A percentile compares a stretch with the other conserved stretches of the same genome.
Evolutionary conservation across 495 filamentous ascomycete species (phyloP).

Genomic region (Paragyromitra xinjiangensis): DNA sequence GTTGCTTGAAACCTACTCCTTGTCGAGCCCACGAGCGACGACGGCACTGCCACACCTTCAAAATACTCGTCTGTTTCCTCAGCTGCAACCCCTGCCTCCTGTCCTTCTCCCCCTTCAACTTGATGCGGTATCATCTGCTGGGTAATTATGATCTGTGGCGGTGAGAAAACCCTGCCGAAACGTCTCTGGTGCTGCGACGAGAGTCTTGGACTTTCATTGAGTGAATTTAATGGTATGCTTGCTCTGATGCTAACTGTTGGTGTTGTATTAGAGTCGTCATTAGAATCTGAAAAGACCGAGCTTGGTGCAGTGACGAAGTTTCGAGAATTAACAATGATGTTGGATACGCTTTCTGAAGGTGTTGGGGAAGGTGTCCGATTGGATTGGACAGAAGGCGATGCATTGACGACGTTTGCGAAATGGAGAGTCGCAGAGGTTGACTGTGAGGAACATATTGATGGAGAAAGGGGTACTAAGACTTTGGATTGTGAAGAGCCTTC

Average conservation of each 20-base stretch:
- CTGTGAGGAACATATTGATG: neutral
- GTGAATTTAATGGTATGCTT: neutral
- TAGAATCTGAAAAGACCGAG: neutral
- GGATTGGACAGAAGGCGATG: neutral
- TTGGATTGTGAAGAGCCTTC: neutral
- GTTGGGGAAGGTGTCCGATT: neutral
- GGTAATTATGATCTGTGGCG: constrained; percentile 11
- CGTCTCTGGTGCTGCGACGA: neutral
- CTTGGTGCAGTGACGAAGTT: constrained; percentile 7
- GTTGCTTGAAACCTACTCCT: constrained; percentile 29
- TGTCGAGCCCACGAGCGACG: neutral
- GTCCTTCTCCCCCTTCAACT: neutral
- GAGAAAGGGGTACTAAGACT: no score
- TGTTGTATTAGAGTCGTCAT: neutral
- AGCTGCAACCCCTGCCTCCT: neutral
- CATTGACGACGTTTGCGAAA: neutral
- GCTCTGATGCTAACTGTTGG: neutral
- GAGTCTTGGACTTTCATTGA: neutral
- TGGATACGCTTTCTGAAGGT: neutral
- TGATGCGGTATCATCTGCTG: neutral
- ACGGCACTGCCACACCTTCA: neutral
- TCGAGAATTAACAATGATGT: neutral
- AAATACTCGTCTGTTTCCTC: neutral
- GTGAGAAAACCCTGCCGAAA: neutral
- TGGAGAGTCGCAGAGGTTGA: neutral